These are phyloP conservation scores for Hymenoscyphus repandus DNA, from an alignment of 2,329 filamentous ascomycete species.

Conservation along the genomic window DNA sequence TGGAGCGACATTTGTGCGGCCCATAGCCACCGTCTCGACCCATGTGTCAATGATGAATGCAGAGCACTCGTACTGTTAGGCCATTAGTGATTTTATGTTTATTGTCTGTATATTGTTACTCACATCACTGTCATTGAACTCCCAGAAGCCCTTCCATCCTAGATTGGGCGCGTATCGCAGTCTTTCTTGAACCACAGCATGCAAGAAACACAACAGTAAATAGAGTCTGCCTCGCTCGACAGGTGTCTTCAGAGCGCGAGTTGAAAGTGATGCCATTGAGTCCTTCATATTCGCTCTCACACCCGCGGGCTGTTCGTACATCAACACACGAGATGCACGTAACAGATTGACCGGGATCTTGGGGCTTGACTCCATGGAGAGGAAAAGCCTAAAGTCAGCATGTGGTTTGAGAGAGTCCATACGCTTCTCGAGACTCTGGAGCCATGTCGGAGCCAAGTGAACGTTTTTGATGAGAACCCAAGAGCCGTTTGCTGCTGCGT, in stretches of 20 bases:
- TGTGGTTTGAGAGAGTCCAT: conserved; percentile 94
- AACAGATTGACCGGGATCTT: conserved; percentile 97
- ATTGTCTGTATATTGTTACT: conserved; percentile 39
- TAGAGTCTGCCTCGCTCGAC: conserved; percentile 90
- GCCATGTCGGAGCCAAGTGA: conserved; percentile 90
- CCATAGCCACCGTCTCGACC: conserved; percentile 77
- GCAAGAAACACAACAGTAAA: conserved; percentile 85
- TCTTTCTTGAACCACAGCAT: conserved; percentile 92
- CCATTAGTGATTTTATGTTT: conserved; percentile 68
- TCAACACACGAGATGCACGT: conserved; percentile 85
- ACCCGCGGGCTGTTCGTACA: conserved; percentile 97
- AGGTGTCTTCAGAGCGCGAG: conserved; percentile 71
- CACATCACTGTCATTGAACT: conserved; percentile 98
- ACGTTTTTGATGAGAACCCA: conserved; percentile 99
- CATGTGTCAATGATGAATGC: conserved; percentile 94
- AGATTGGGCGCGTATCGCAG: conserved; percentile 88
- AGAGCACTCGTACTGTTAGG: conserved; percentile 82
- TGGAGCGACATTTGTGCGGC: conserved; percentile 87
- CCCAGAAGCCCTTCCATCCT: conserved; percentile 99
- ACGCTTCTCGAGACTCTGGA: conserved; percentile 94
- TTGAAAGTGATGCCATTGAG: conserved; percentile 77
- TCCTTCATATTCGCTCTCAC: conserved; percentile 98
- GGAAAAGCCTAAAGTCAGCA: conserved; percentile 85
- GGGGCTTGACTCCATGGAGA: conserved; percentile 95
- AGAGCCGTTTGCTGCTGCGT: conserved; percentile 82